Evolutionary conservation across 1,139 yeast species (phyloP).

Genomic region (Yarrowia galli): DNA sequence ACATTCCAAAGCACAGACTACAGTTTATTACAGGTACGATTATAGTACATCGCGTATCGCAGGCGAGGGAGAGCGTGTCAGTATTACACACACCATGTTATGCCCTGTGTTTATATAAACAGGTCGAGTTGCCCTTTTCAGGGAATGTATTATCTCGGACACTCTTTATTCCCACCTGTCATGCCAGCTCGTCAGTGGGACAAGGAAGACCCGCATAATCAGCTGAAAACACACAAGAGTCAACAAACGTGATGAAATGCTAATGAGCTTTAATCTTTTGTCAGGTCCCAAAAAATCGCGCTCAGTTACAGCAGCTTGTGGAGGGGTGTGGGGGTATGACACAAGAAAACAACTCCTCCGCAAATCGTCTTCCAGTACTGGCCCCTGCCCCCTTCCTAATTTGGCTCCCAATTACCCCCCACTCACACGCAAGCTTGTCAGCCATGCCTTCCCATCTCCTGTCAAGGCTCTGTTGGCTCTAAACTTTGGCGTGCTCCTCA

Average conservation of each 20-base stretch:
- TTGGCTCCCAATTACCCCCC: not conserved
- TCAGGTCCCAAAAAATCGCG: not conserved
- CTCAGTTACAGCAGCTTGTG: not conserved
- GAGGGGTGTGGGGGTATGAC: too few species aligned
- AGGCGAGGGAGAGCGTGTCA: not conserved
- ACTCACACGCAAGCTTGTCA: not conserved
- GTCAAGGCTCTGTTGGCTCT: not conserved
- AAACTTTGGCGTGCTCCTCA: constrained; percentile 8
- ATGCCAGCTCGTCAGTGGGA: not conserved
- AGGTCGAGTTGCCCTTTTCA: not conserved
- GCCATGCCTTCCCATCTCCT: not conserved
- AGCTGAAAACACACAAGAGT: not conserved
- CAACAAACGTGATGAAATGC: constrained; percentile 21
- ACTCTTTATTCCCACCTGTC: not conserved
- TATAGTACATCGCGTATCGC: not conserved
- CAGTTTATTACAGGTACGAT: not conserved
- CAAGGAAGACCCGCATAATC: constrained; percentile 16
- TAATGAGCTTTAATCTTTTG: not conserved
- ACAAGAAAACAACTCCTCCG: too few species aligned
- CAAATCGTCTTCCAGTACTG: too few species aligned
- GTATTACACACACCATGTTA: not conserved
- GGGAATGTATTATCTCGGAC: not conserved
- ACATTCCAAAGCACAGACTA: not conserved
- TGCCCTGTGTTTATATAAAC: not conserved
- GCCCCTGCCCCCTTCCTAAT: too few species aligned